phyloP scores from a whole-genome alignment of 179 eudicot genomes.

The Silene noctiflora region DNA sequence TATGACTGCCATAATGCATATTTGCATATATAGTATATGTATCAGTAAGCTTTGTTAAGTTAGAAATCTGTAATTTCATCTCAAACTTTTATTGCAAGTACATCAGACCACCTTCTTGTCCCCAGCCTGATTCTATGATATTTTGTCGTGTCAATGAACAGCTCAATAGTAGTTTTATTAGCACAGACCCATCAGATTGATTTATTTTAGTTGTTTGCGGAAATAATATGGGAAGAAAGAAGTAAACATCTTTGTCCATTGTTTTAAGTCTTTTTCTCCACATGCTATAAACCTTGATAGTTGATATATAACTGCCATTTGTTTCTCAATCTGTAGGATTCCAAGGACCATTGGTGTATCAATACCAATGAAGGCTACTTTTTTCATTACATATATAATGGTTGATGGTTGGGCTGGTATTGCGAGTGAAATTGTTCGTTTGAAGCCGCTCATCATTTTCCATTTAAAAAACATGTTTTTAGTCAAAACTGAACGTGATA shows the following conservation, averaged over 20 bases:
- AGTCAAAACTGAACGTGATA: slow-evolving; percentile 88
- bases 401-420: slow-evolving; percentile 98
- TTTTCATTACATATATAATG: slow-evolving; percentile 95
- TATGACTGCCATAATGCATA: too few relatives aligned
- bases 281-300: neutral
- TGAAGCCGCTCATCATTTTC: slow-evolving; percentile 74
- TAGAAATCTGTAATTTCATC: too few relatives aligned
- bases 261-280: too few relatives aligned
- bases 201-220: too few relatives aligned
- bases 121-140: too few relatives aligned
- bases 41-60: too few relatives aligned
- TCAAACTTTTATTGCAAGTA: too few relatives aligned
- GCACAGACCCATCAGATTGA: too few relatives aligned
- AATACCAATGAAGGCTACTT: slow-evolving; percentile 95
- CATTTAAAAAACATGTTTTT: slow-evolving; percentile 83
- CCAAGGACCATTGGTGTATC: slow-evolving; percentile 90
- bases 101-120: too few relatives aligned
- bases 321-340: slow-evolving; percentile 47
- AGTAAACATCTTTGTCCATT: neutral
- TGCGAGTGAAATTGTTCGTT: slow-evolving; percentile 80
- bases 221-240: too few relatives aligned
- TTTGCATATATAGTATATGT: too few relatives aligned
- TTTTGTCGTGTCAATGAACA: neutral
- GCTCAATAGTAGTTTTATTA: too few relatives aligned
- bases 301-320: slow-evolving; percentile 2